These are phyloP conservation scores for Tricholoma bakamatsutake DNA, from an alignment of 768 basidiomycete species.

Conservation along the genomic window DNA sequence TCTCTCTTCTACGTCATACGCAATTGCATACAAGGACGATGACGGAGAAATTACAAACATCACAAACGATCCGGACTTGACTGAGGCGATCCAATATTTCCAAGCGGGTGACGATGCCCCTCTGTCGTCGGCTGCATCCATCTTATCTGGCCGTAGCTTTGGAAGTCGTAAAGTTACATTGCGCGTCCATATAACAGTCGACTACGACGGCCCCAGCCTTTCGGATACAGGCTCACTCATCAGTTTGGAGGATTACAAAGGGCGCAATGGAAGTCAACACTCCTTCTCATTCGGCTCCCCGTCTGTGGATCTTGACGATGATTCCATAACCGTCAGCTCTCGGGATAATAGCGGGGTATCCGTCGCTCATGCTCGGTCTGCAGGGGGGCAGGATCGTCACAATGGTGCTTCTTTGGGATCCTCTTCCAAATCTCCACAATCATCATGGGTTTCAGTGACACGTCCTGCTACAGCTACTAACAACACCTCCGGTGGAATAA, in stretches of 20 bases:
- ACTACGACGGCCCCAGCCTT: slow-evolving; percentile 88
- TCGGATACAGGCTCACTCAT: slow-evolving; percentile 83
- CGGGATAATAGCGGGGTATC: slow-evolving; percentile 43
- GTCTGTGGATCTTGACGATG: slow-evolving; percentile 54
- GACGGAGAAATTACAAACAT: slow-evolving; percentile 75
- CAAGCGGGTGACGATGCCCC: slow-evolving; percentile 74
- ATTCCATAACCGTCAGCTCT: slow-evolving; percentile 72
- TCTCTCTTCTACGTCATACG: slow-evolving; percentile 62
- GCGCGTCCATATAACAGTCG: slow-evolving; percentile 69
- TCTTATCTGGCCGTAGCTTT: slow-evolving; percentile 65
- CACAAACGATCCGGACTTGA: slow-evolving; percentile 63
- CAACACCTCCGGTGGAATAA: not conserved
- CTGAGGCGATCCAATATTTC: slow-evolving; percentile 87
- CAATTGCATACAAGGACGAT: slow-evolving; percentile 82
- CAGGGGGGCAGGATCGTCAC: slow-evolving; percentile 2
- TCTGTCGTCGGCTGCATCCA: slow-evolving; percentile 66
- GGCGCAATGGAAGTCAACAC: slow-evolving; percentile 51
- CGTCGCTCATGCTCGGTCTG: slow-evolving; percentile 7
- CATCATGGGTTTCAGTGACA: slow-evolving; percentile 7
- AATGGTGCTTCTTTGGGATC: slow-evolving; percentile 1
- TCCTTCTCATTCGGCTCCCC: slow-evolving; percentile 45
- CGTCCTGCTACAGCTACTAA: slow-evolving; percentile 1
- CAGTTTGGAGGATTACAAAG: slow-evolving; percentile 68
- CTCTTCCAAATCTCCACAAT: slow-evolving; percentile 7
- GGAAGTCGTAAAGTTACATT: slow-evolving; percentile 69